Evolutionary conservation across 345 rosid species (phyloP), one percentile per base, ranked within the genome.

Genomic region (Psidium friedrichsthalianum): DNA sequence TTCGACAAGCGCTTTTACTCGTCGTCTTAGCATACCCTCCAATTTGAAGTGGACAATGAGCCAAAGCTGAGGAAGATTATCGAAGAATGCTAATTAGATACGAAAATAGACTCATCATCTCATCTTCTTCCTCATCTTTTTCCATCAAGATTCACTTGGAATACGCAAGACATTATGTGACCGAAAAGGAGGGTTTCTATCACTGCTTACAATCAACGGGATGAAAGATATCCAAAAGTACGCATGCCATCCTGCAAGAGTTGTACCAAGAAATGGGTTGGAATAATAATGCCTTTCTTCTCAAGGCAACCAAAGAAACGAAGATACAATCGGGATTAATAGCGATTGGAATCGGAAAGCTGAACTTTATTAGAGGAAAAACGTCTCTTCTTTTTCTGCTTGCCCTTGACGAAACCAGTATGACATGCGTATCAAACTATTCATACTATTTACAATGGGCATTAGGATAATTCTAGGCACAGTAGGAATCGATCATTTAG

Each of bases 221-320:
- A 94, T 83, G 88, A 96, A 95, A 51, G 98, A 86, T 55, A 96
- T 86, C 92, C 92, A 95, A 83, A 95, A 95, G 89, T 94, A 92
- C 11, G 94, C 88, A 90, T 95, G 94, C 96, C 95, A 95, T 25
- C 92, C 98, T 95, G 92, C 91, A 89, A 12, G 12, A 54, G 6
- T 27, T 14, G 74, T 27, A 61, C 74, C 21, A 1, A 6, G 10
- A 61, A 27, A 61, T 14, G 40, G 40, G 14, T 61, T 61, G 16
- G 40, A 14, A 27, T 16, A 27, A 61, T 61, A 40, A 14, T 27
- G 9, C 14, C 18, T 27, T 27, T 61, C 36, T 61, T 27, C 40
- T 6, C 74, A 27, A 61, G 74, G 74, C 74, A 27, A 59, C 27
- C 6, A 27, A 25, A 84, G 27, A 49, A 56, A 56, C 14, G 25